Evolutionary conservation across 306 rosid species (phyloP).

Genomic region (Canavalia gladiata): DNA sequence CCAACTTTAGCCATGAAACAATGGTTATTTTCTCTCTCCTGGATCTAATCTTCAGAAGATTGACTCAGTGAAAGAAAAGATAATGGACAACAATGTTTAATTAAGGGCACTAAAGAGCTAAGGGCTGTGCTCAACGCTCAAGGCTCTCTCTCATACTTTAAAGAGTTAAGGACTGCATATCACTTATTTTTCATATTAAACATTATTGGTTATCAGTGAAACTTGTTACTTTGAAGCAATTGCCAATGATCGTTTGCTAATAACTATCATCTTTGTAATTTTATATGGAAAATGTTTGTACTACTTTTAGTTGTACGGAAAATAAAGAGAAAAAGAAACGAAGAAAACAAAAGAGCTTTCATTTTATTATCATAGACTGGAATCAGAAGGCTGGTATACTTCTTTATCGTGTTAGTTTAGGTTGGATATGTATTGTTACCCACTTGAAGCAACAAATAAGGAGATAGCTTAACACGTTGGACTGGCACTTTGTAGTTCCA

Average conservation of each 20-base stretch:
- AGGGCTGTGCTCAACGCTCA: too few species aligned
- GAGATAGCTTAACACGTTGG: constrained; percentile 3
- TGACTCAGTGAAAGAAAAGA: too few species aligned
- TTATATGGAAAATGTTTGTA: constrained; percentile 45
- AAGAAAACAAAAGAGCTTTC: constrained; percentile 15
- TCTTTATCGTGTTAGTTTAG: neutral
- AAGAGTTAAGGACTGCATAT: neutral
- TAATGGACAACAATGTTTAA: too few species aligned
- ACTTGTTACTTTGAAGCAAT: neutral
- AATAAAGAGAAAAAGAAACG: neutral
- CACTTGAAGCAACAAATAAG: constrained; percentile 26
- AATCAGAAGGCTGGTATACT: constrained; percentile 22
- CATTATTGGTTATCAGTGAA: constrained; percentile 14
- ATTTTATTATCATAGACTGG: constrained; percentile 21
- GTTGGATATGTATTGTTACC: constrained; percentile 37
- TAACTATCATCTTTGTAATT: constrained; percentile 34
- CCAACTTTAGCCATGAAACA: too few species aligned
- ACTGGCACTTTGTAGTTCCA: constrained; percentile 23
- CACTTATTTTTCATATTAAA: constrained; percentile 13
- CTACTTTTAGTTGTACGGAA: constrained; percentile 44
- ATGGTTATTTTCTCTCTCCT: too few species aligned
- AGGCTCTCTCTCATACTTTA: too few species aligned
- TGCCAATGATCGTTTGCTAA: constrained; percentile 32
- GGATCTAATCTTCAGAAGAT: too few species aligned
- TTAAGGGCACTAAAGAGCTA: neutral